Evolutionary conservation across 345 rosid species (phyloP).

Genomic region (Theobroma cacao): DNA sequence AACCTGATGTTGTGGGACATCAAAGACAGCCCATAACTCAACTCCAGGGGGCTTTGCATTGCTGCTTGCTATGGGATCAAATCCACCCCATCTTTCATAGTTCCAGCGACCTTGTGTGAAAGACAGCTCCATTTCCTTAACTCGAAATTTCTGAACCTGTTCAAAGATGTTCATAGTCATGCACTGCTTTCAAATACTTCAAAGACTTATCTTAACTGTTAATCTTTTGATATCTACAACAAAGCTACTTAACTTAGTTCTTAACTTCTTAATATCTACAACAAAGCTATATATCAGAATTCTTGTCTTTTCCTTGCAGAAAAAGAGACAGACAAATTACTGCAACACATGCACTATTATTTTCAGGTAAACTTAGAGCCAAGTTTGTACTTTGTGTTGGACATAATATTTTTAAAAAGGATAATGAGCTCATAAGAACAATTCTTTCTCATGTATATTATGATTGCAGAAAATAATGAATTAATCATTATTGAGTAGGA

Average conservation of each 20-base stretch:
- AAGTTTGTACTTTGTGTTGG: background rate
- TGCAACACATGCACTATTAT: background rate
- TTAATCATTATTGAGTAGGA: background rate
- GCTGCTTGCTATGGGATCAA: conserved; percentile 74
- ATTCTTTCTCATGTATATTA: background rate
- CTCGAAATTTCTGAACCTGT: conserved; percentile 71
- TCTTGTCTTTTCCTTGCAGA: background rate
- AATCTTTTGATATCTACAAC: background rate
- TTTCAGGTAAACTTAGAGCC: background rate
- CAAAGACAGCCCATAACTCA: conserved; percentile 95
- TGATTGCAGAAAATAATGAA: background rate
- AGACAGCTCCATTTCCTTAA: conserved; percentile 92
- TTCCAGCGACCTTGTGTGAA: conserved; percentile 99
- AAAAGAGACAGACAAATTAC: background rate
- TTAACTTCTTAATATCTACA: background rate
- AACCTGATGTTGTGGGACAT: conserved; percentile 65
- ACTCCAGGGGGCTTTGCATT: conserved; percentile 97
- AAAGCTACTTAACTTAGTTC: background rate
- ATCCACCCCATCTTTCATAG: conserved; percentile 97
- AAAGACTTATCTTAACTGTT: background rate
- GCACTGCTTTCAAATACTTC: background rate
- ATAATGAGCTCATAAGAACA: background rate
- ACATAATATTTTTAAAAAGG: background rate
- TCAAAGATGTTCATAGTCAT: conserved; percentile 11
- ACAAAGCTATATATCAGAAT: background rate